Percentiles rank a stretch among this genome's conserved stretches.
phyloP scores from a whole-genome alignment of 2,329 filamentous ascomycete genomes.

The Exophiala xenobiotica region DNA sequence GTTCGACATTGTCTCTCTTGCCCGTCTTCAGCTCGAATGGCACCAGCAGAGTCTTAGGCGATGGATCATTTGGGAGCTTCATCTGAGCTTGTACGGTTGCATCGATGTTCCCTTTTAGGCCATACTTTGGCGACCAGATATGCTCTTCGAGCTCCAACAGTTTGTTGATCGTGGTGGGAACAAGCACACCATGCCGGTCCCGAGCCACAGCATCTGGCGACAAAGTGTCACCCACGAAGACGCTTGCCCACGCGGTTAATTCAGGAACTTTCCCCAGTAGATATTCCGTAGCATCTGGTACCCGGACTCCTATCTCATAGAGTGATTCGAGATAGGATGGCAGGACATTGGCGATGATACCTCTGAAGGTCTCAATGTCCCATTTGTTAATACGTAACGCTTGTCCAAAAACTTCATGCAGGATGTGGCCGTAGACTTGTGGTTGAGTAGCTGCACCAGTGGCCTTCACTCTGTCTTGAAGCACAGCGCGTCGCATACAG shows the following conservation, averaged over 20 bases:
- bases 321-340: slow-evolving; percentile 81
- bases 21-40: slow-evolving; percentile 97
- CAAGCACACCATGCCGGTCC: slow-evolving; percentile 72
- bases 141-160: slow-evolving; percentile 96
- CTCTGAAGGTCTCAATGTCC: slow-evolving; percentile 66
- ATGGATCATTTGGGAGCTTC: slow-evolving; percentile 60
- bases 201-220: slow-evolving; percentile 71
- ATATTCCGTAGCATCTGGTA: slow-evolving; percentile 72
- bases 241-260: slow-evolving; percentile 76
- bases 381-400: slow-evolving; percentile 81
- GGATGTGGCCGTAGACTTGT: slow-evolving; percentile 86
- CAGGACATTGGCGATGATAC: slow-evolving; percentile 67
- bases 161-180: slow-evolving; percentile 84
- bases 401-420: slow-evolving; percentile 94
- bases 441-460: slow-evolving; percentile 76
- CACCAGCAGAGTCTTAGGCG: slow-evolving; percentile 70
- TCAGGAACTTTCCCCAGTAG: slow-evolving; percentile 80
- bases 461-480: slow-evolving; percentile 93
- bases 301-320: slow-evolving; percentile 78
- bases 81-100: slow-evolving; percentile 89
- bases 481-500: slow-evolving; percentile 83
- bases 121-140: slow-evolving; percentile 97
- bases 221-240: slow-evolving; percentile 73
- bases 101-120: slow-evolving; percentile 95
- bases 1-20: slow-evolving; percentile 71